A percentile compares a stretch with the other conserved stretches of the same genome.
These are phyloP conservation scores for Sporobolomyces roseus DNA, from an alignment of 768 basidiomycete genomes.

Conservation along the genomic window DNA sequence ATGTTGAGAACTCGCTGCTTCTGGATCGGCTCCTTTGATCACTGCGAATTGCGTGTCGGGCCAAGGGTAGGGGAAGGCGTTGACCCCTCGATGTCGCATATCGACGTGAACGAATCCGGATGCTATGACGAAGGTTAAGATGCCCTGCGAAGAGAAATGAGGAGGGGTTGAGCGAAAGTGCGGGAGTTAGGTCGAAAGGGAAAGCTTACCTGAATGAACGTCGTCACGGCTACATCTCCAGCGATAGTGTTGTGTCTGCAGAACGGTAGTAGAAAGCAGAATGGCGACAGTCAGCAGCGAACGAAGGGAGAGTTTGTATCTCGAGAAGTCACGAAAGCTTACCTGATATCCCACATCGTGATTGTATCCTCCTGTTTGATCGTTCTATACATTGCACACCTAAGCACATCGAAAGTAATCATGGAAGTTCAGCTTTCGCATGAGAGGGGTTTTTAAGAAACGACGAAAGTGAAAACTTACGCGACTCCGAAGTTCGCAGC, in stretches of 20 bases:
- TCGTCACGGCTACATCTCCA: constrained; percentile 37
- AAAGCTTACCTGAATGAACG: constrained; percentile 31
- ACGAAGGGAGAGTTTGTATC: background rate
- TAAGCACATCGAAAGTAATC: background rate
- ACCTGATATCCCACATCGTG: constrained; percentile 33
- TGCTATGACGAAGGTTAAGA: constrained; percentile 41
- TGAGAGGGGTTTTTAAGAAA: too few species aligned
- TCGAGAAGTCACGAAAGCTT: too few species aligned
- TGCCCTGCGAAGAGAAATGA: constrained; percentile 22
- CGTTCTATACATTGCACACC: constrained; percentile 38
- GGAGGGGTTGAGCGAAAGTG: too few species aligned
- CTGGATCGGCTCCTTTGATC: constrained; percentile 21
- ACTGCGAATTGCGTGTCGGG: constrained; percentile 37
- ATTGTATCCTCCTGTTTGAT: constrained; percentile 14
- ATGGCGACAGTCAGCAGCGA: background rate
- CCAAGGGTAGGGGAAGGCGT: constrained; percentile 33
- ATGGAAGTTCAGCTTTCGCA: background rate
- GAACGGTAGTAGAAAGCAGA: too few species aligned
- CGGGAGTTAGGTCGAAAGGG: background rate
- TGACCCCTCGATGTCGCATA: constrained; percentile 33
- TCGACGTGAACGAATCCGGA: constrained; percentile 41
- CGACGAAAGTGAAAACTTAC: too few species aligned
- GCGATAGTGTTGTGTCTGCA: constrained; percentile 33
- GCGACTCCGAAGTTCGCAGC: constrained; percentile 41
- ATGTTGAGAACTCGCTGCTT: constrained; percentile 6